Base-by-base conservation (phyloP, 192 early-diverging fungal genomes). In the Coemansia erecta region DNA sequence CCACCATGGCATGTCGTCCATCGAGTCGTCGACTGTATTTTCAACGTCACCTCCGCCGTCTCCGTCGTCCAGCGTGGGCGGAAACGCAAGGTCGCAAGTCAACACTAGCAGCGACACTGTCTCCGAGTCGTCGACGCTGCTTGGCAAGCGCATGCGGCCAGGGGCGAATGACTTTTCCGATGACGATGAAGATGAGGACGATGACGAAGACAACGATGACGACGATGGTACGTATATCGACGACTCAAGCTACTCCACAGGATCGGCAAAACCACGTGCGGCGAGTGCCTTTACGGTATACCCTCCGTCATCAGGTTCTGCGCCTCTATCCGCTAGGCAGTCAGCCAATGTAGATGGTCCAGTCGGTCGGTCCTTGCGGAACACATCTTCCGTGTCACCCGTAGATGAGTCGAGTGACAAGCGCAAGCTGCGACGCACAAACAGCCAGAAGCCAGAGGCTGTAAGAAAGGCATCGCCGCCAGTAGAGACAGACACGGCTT, bases 121-220 rank as follows among this genome's bases (percentile, higher is more conserved):
- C 28, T 31, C 28, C 28, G 28, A 31, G 4, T 31, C 28, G 22
- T 19, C 15, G 42, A 13, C 43, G 41, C 47, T 54, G 51, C 31
- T 40, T 44, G 51, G 42, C 40, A 53, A 37, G 44, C 61, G 35
- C 17, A 53, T 35, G 15, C 60, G 51, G 22, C 13, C 28, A 13
- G 59, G 13, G 3, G 50, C 23, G 0, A 51, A 37, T 19, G 53
- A 55, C 24, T 63, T 56, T 55, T 49, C 47, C 4, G 61, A 63
- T 43, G 60, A 62, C 21, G 61, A 63, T 17, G 61, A 62, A 1
- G 60, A 63, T 14, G 52, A 63, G 31, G 61, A 63, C 13, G 61
- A 63, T 15, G 18, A 22, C 14, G 60, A 61, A 24, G 19, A 23
- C 46, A 23, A 51, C 7, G 44, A 41, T 18, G 58, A 37, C 11